Evolutionary conservation across 257 asterid species (phyloP).

Genomic region (Primulina huaijiensis): DNA sequence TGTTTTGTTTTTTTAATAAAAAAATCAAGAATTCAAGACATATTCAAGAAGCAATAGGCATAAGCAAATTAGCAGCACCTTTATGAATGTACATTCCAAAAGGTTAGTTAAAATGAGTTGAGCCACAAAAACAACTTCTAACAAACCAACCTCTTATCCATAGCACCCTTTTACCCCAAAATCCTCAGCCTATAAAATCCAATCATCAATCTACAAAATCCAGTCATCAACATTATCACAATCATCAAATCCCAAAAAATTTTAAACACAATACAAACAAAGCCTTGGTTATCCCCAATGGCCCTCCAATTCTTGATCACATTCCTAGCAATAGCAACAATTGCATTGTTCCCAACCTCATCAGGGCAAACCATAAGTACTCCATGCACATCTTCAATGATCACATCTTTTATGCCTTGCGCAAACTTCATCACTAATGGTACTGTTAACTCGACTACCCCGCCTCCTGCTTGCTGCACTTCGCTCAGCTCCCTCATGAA

Average conservation of each 20-base stretch:
- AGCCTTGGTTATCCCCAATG: background rate
- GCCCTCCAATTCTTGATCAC: background rate
- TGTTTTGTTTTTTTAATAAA: background rate
- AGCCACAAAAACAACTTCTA: conserved; percentile 34
- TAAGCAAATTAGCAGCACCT: background rate
- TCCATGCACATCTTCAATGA: background rate
- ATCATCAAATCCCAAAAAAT: background rate
- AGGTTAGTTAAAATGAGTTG: conserved; percentile 43
- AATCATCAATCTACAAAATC: no score
- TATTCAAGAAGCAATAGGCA: conserved; percentile 11
- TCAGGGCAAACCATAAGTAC: background rate
- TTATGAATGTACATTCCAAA: background rate
- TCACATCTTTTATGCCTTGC: background rate
- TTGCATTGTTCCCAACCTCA: background rate
- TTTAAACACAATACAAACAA: background rate
- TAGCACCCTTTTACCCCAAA: background rate
- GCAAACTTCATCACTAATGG: background rate
- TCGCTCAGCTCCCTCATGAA: conserved; percentile 64
- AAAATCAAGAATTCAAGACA: background rate
- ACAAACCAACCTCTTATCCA: background rate
- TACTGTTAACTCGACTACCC: conserved; percentile 16
- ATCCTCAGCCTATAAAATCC: background rate
- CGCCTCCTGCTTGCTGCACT: conserved; percentile 57
- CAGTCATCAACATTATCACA: background rate
- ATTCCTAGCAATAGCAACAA: background rate